Evolutionary conservation across 495 filamentous ascomycete species (phyloP).

Genomic region (Aspergillus hancockii): DNA sequence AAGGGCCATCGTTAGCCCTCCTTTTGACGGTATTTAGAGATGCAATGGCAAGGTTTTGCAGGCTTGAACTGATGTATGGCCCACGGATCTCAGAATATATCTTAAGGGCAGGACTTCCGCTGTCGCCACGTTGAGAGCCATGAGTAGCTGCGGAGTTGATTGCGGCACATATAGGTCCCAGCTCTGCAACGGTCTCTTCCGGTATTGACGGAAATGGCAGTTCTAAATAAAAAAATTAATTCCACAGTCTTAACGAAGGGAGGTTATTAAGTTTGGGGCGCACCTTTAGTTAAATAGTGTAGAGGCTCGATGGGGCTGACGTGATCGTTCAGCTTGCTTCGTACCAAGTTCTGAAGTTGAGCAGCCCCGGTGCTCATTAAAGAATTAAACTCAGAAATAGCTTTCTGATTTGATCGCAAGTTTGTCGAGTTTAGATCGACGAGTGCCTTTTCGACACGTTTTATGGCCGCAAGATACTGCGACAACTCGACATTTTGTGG

Average conservation of each 20-base stretch:
- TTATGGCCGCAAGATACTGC: slow-evolving; percentile 87
- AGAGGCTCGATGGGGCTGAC: slow-evolving; percentile 79
- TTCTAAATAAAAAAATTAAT: slow-evolving; percentile 34
- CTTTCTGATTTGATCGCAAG: slow-evolving; percentile 85
- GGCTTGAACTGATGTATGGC: slow-evolving; percentile 74
- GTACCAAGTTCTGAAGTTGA: slow-evolving; percentile 80
- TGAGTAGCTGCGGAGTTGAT: slow-evolving; percentile 55
- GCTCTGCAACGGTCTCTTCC: slow-evolving; percentile 55
- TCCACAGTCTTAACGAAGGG: not conserved
- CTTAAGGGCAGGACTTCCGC: slow-evolving; percentile 62
- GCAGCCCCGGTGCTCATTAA: slow-evolving; percentile 75
- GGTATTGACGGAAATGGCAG: slow-evolving; percentile 68
- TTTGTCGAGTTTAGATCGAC: slow-evolving; percentile 81
- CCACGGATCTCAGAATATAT: slow-evolving; percentile 85
- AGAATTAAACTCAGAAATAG: slow-evolving; percentile 74
- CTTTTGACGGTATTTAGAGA: slow-evolving; percentile 87
- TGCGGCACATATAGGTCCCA: slow-evolving; percentile 59
- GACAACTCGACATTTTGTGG: slow-evolving; percentile 77
- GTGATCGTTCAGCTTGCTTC: slow-evolving; percentile 71
- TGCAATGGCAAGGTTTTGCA: slow-evolving; percentile 83
- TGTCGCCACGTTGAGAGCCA: slow-evolving; percentile 46
- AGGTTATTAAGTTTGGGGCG: not conserved
- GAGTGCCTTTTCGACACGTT: slow-evolving; percentile 80
- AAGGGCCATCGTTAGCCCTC: slow-evolving; percentile 74
- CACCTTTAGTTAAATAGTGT: slow-evolving; percentile 88